Conservation (phyloP, 2,329 filamentous ascomycete genomes). For the Pleoardoris graminearum region DNA sequence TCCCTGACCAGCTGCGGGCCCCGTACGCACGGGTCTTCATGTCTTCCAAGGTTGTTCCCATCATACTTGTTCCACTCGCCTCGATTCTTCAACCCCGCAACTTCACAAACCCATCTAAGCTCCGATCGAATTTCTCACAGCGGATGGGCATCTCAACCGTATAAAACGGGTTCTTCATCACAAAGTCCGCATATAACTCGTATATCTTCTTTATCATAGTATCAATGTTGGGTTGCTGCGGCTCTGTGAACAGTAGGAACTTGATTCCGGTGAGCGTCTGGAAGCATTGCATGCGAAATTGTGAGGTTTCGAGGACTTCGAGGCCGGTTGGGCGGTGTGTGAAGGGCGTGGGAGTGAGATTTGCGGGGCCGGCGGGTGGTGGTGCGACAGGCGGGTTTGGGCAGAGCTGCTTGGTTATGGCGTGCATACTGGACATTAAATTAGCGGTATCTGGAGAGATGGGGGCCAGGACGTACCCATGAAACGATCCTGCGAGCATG, state of each 20-base stretch:
- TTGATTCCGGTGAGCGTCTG: conserved; percentile 93
- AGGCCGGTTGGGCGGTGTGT: conserved; percentile 67
- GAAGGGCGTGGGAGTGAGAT: conserved; percentile 43
- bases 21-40: no score
- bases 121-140: conserved; percentile 92
- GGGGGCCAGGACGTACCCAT: conserved; percentile 68
- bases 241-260: conserved; percentile 93
- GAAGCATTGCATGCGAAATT: conserved; percentile 95
- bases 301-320: conserved; percentile 90
- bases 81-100: conserved; percentile 35
- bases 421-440: conserved; percentile 58
- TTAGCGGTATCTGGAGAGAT: conserved; percentile 3
- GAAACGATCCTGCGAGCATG: conserved; percentile 94
- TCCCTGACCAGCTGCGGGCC: no score
- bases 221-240: conserved; percentile 84
- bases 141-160: conserved; percentile 96
- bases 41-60: background rate
- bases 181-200: conserved; percentile 93
- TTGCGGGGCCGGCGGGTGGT: conserved; percentile 26
- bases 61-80: background rate
- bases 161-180: conserved; percentile 99
- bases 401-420: conserved; percentile 57
- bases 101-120: conserved; percentile 78
- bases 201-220: conserved; percentile 82
- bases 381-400: conserved; percentile 39